Evolutionary conservation across 345 rosid species (phyloP), one percentile per base, ranked within the genome.

Genomic region (Fremontodendron californicum): DNA sequence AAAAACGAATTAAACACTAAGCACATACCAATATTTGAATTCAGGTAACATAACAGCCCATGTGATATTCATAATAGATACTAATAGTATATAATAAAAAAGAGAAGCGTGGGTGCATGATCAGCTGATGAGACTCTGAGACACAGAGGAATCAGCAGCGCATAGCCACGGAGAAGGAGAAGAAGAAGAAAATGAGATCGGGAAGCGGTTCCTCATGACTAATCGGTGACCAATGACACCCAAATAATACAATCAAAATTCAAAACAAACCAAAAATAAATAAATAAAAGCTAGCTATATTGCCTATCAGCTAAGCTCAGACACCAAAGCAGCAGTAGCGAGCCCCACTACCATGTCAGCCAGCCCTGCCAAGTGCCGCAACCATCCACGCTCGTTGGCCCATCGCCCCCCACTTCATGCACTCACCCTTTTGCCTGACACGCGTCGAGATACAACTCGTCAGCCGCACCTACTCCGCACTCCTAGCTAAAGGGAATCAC

Each of bases 201-300:
- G 66, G 67, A 63, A 61, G 52, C 31, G 63, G 76, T 45, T 33
- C 29, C 9, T 37, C 48, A 16, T 13, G 39, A n/a, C 45, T 27
- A 75, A 61, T 78, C 80, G 71, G 71, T 33, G 48, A 78, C 71
- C 71, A 60, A 78, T 63, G 45, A 71, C 25, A 16, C 23, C 63
- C 21, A 60, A 60, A 60, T 13, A 27, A 4, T 60, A 11, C 64
- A 13, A 0, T 60, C 37, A 12, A 60, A 51, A 60, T 10, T 1
- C 18, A 60, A 60, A 27, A 12, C 8, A 58, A 12, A 33, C 18
- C 12, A 27, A 9, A 2, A 1, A 12, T 1, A 3, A 61, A 33
- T n/a, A n/a, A n/a, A n/a, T n/a, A 8, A 48, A 61, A 55, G 68
- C 77, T 9, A 57, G 3, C 31, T 21, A 5, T n/a, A n/a, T n/a